Percentiles rank a stretch among this genome's conserved stretches.
These are phyloP conservation scores for Rutstroemia sp. DNA, from an alignment of 2,329 filamentous ascomycete species.

Conservation along the genomic window DNA sequence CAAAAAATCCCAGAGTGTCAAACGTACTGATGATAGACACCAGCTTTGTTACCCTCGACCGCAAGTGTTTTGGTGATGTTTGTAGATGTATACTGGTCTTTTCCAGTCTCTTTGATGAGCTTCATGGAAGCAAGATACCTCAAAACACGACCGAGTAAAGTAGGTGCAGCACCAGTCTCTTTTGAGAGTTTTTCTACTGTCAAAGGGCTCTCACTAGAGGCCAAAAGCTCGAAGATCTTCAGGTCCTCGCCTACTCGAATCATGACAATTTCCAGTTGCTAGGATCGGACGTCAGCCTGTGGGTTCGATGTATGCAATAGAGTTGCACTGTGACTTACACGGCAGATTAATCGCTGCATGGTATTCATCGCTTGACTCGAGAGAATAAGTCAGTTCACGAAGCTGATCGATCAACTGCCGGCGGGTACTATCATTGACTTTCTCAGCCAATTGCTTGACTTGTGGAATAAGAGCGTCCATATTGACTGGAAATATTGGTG, in stretches of 20 bases:
- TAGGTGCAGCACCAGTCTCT: background rate
- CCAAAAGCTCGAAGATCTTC: background rate
- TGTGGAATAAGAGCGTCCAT: no score
- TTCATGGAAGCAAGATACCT: background rate
- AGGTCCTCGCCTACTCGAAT: background rate
- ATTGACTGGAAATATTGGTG: no score
- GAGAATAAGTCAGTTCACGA: background rate
- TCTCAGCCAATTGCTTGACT: no score
- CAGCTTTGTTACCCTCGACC: background rate
- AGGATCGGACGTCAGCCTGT: background rate
- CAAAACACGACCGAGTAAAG: background rate
- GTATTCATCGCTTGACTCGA: background rate
- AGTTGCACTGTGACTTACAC: background rate
- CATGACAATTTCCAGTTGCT: background rate
- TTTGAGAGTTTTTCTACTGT: background rate
- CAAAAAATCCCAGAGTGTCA: background rate
- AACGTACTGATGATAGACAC: background rate
- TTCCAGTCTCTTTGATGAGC: background rate
- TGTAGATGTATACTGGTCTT: background rate
- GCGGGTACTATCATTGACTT: no score
- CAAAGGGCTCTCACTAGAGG: background rate
- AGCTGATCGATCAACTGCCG: background rate
- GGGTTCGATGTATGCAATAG: no score
- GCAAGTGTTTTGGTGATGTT: background rate
- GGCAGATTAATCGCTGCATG: background rate